Evolutionary conservation across 73 alveolate genomes (phyloP).

Genomic region (Paramecium pentaurelia): DNA sequence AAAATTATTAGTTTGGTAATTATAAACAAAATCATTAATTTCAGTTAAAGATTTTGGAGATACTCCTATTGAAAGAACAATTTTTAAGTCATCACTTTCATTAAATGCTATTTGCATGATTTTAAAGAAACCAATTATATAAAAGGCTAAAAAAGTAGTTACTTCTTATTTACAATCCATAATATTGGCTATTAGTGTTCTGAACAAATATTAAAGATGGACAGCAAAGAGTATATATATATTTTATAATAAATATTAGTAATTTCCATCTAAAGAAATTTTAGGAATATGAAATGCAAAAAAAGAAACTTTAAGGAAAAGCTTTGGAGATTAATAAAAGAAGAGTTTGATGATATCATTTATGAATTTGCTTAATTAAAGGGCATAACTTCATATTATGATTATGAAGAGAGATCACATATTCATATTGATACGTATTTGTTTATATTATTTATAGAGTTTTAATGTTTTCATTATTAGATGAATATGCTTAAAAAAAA

Average conservation of each 20-base stretch:
- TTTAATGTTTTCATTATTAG: conserved; percentile 18
- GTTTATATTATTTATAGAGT: neutral
- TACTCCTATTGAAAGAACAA: conserved; percentile 6
- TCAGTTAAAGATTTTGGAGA: conserved; percentile 28
- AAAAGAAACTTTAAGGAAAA: neutral
- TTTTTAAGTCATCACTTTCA: neutral
- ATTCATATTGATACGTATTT: neutral
- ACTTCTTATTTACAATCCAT: neutral
- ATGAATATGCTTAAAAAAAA: conserved; percentile 3
- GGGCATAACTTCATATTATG: neutral
- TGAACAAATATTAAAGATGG: neutral
- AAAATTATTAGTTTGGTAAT: neutral
- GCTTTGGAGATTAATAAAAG: conserved; percentile 1
- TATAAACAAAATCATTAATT: neutral
- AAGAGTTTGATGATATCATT: neutral
- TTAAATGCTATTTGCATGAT: neutral
- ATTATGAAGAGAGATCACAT: neutral
- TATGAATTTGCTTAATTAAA: neutral
- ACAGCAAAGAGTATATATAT: neutral
- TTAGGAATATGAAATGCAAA: neutral
- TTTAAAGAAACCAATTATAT: neutral
- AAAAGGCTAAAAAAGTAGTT: neutral
- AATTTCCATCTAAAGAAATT: neutral
- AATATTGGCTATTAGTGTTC: neutral
- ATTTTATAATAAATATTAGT: neutral